Base-by-base conservation (phyloP, 352 stramenopile genomes). In the Phytophthora quininea region DNA sequence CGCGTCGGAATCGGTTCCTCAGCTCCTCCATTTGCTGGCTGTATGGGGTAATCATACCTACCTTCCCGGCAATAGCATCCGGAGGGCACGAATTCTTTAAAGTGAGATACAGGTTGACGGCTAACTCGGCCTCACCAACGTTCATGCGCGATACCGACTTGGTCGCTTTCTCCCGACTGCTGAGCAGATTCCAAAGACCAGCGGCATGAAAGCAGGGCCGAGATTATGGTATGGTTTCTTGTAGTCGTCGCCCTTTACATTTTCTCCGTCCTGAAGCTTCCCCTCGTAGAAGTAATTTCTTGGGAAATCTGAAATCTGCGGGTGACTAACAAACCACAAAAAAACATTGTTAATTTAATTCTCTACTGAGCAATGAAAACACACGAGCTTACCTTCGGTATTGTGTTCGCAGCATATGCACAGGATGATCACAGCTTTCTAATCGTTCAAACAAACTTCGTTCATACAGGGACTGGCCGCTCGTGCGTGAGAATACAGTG, bases 391-490 rank as follows among this genome's bases (percentile, higher is more conserved):
- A 89, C 80, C 79, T 90, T 77, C 89, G 79, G 40, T 96, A 96
- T 64, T 96, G 89, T 7, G 85, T 94, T 48, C 88, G 83, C 19
- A 96, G 84, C 89, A 97, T 96, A 59, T 96, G 89, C 11, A 98
- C 89, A 1, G 91, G 90, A 58, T 97, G 88, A 1, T 90, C 82
- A 42, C 84, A 93, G 35, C 77, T 89, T 71, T 97, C 92, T 35
- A 98, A 69, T 32, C 94, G 88, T 56, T 98, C 91, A 59, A 98
- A 98, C 12, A 98, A 71, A 88, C 88, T 97, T 27, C 93, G 84
- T 47, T 98, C 90, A 62, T 97, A 98, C 32, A 97, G 79, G 3
- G 87, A 96, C 35, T 90, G 77, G 0, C 79, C 82, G 30, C 88
- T 93, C 10, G 87, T 91, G 48, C 91, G 89, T 27, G 91, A 97